Conservation (phyloP, 441 rosid species). For the Syzygium malaccense region DNA sequence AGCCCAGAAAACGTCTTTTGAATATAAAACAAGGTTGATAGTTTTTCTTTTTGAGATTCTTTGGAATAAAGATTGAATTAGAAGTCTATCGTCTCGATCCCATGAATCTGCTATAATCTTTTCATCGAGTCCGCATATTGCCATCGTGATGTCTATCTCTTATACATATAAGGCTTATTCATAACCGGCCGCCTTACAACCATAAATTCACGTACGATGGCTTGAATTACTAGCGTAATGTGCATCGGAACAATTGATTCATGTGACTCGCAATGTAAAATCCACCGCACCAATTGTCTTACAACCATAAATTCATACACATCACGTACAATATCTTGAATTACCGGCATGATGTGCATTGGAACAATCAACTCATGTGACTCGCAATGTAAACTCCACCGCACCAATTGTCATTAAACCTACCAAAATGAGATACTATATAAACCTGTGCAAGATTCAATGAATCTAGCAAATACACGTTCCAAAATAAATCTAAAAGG, state of each 20-base stretch:
- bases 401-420: neutral
- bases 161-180: neutral
- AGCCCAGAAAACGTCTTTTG: neutral
- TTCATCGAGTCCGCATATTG: neutral
- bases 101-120: neutral
- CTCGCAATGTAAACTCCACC: neutral
- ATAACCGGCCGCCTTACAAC: neutral
- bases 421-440: neutral
- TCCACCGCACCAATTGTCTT: too few species aligned
- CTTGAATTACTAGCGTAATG: neutral
- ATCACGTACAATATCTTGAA: neutral
- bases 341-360: neutral
- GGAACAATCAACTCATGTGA: neutral
- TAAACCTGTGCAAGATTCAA: neutral
- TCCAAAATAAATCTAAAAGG: neutral
- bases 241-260: neutral
- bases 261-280: neutral
- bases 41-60: neutral
- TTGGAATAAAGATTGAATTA: neutral
- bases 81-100: neutral
- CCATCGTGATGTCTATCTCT: neutral
- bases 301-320: neutral
- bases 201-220: neutral
- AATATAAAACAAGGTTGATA: neutral
- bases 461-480: neutral